Conservation (phyloP, 225 moss, liverwort and hornwort genomes). For the Ulota crispa region DNA sequence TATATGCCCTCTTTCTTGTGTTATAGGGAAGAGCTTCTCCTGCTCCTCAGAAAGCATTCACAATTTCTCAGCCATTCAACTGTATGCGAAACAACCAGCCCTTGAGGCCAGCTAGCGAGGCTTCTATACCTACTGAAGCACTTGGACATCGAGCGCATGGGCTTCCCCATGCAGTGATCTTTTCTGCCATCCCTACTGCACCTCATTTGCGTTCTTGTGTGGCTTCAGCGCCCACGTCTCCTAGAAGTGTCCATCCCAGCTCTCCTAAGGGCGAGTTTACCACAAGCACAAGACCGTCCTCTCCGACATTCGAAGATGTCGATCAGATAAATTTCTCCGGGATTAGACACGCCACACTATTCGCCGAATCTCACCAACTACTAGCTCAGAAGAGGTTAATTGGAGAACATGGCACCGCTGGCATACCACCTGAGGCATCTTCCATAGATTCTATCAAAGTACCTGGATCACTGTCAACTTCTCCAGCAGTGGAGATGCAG, state of each 20-base stretch:
- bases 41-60: slow-evolving; percentile 29
- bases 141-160: slow-evolving; percentile 25
- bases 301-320: slow-evolving; percentile 9
- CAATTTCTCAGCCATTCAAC: slow-evolving; percentile 31
- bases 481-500: slow-evolving; percentile 11
- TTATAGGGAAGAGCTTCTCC: slow-evolving; percentile 47
- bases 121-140: slow-evolving; percentile 14
- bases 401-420: background rate
- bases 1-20: background rate
- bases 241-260: slow-evolving; percentile 32
- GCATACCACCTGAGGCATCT: slow-evolving; percentile 1
- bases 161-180: background rate
- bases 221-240: slow-evolving; percentile 50
- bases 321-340: slow-evolving; percentile 9
- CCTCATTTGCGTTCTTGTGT: slow-evolving; percentile 44
- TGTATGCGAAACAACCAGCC: slow-evolving; percentile 29
- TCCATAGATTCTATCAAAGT: slow-evolving; percentile 5
- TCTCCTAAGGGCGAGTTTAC: slow-evolving; percentile 21
- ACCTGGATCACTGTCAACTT: slow-evolving; percentile 3
- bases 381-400: slow-evolving; percentile 25
- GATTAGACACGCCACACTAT: slow-evolving; percentile 20
- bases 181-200: slow-evolving; percentile 41
- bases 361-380: slow-evolving; percentile 48
- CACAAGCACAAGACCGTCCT: slow-evolving; percentile 17
- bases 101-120: slow-evolving; percentile 33